A percentile compares a stretch with the other conserved stretches of the same genome.
Conservation (phyloP, 768 basidiomycete genomes). For the Fistulinella prunicolor region DNA sequence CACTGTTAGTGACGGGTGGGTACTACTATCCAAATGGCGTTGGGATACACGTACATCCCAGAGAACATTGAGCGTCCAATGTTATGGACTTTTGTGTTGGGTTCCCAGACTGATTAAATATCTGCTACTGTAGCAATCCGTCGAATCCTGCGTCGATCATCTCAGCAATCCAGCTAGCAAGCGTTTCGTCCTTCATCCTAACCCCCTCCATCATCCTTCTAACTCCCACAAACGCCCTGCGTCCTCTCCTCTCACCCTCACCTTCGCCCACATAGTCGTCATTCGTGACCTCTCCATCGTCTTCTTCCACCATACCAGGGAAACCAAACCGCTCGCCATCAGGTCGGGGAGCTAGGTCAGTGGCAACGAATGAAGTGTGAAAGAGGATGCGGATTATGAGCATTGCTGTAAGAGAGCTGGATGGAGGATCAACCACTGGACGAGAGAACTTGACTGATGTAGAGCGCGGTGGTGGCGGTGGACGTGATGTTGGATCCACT, state of each 20-base stretch:
- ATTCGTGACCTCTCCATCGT: slow-evolving; percentile 57
- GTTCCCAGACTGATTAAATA: neutral
- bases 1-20: neutral
- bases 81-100: slow-evolving; percentile 2
- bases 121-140: slow-evolving; percentile 25
- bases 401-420: slow-evolving; percentile 74
- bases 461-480: slow-evolving; percentile 67
- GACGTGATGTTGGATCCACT: slow-evolving; percentile 61
- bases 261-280: slow-evolving; percentile 41
- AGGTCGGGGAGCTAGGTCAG: slow-evolving; percentile 60
- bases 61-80: too few species aligned
- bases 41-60: neutral
- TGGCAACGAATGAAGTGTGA: slow-evolving; percentile 69
- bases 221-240: slow-evolving; percentile 65
- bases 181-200: slow-evolving; percentile 58
- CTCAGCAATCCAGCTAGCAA: slow-evolving; percentile 58
- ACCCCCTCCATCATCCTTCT: slow-evolving; percentile 62
- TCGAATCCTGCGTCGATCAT: slow-evolving; percentile 52
- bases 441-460: slow-evolving; percentile 56
- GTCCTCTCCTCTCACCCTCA: slow-evolving; percentile 70
- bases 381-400: slow-evolving; percentile 84
- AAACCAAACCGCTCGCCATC: slow-evolving; percentile 90
- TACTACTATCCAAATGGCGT: neutral
- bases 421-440: slow-evolving; percentile 62
- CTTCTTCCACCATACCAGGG: slow-evolving; percentile 76